A percentile compares a stretch with the other conserved stretches of the same genome.
Conservation (phyloP, 495 filamentous ascomycete species). For the Xylaria sp. region DNA sequence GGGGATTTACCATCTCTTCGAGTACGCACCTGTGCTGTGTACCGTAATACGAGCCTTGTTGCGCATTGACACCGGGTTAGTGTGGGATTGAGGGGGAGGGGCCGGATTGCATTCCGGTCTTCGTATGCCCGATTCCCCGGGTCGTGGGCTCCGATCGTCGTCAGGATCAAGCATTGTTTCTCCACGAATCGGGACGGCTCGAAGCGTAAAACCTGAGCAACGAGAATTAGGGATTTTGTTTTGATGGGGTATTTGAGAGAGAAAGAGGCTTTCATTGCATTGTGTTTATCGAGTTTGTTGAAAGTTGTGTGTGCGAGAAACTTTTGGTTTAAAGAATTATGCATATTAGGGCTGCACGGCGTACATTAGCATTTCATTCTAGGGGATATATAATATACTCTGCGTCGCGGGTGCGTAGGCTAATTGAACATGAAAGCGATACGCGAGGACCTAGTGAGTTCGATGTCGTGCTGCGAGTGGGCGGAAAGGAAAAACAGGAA, state of each 20-base stretch:
- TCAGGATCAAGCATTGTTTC: conserved; percentile 8
- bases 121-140: neutral
- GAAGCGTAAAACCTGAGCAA: neutral
- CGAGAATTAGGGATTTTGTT: neutral
- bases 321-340: no score
- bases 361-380: neutral
- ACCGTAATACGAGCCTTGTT: no score
- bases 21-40: no score
- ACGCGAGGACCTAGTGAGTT: neutral
- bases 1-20: no score
- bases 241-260: no score
- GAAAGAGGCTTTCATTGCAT: no score
- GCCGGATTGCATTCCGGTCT: neutral
- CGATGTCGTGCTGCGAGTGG: neutral
- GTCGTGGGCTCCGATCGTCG: neutral
- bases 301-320: neutral
- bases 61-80: neutral
- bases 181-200: conserved; percentile 25
- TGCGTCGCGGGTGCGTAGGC: neutral
- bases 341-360: neutral
- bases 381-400: neutral
- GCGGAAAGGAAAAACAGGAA: neutral
- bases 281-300: neutral
- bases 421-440: neutral
- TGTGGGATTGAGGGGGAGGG: neutral